A percentile compares a stretch with the other conserved stretches of the same genome.
Conservation (phyloP, 177 flowering plant genomes). For the Tripterygium wilfordii region DNA sequence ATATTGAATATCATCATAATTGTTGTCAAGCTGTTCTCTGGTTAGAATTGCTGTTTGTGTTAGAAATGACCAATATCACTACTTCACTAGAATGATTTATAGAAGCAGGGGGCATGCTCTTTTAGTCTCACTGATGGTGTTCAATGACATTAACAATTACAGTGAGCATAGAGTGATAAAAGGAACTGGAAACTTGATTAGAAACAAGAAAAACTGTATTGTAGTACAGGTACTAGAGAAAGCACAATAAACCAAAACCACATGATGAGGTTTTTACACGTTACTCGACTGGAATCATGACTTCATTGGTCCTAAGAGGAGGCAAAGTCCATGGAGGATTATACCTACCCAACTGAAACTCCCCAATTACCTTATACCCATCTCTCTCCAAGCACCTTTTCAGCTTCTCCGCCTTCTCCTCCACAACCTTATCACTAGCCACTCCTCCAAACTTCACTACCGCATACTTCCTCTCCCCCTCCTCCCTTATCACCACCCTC, state of each 20-base stretch:
- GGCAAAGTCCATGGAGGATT: constrained; percentile 92
- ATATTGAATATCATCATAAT: constrained; percentile 17
- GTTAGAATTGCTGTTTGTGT: constrained; percentile 2
- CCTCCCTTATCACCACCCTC: too few relatives aligned
- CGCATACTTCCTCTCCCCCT: constrained; percentile 67
- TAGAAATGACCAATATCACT: background rate
- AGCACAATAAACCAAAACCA: too few relatives aligned
- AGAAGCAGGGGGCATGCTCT: too few relatives aligned
- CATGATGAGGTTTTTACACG: too few relatives aligned
- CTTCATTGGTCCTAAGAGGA: constrained; percentile 70
- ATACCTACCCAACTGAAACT: constrained; percentile 62
- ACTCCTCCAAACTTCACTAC: constrained; percentile 69
- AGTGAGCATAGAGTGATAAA: too few relatives aligned
- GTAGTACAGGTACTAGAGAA: too few relatives aligned
- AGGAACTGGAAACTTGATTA: too few relatives aligned
- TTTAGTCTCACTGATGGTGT: too few relatives aligned
- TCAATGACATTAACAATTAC: too few relatives aligned
- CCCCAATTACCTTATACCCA: constrained; percentile 58
- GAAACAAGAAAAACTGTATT: too few relatives aligned
- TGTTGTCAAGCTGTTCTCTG: constrained; percentile 16
- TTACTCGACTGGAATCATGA: constrained; percentile 71
- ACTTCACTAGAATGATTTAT: too few relatives aligned
- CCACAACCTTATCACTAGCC: constrained; percentile 56
- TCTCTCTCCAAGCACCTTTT: constrained; percentile 63
- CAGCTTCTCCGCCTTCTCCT: constrained; percentile 59